Conservation (phyloP, 75 land plant species). For the Chamaecyparis obtusa region DNA sequence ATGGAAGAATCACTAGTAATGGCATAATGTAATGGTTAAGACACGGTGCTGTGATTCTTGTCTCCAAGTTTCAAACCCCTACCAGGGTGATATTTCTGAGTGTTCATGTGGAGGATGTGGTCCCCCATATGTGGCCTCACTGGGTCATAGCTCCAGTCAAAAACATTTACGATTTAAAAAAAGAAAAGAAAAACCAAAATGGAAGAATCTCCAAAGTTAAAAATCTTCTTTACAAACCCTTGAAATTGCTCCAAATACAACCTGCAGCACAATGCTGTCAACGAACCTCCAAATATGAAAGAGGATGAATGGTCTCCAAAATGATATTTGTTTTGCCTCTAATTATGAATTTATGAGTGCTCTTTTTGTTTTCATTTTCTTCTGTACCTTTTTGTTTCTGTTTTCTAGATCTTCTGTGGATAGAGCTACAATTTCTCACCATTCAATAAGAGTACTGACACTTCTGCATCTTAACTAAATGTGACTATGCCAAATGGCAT, state of each 20-base stretch:
- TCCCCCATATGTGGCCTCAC: too few relatives aligned
- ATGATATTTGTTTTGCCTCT: neutral
- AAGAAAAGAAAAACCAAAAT: too few relatives aligned
- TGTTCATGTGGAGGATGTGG: too few relatives aligned
- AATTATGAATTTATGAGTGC: neutral
- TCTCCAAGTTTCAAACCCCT: too few relatives aligned
- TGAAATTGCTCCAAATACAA: neutral
- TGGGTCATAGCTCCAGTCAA: too few relatives aligned
- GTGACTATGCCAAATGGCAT: neutral
- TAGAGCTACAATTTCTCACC: neutral
- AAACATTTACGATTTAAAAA: too few relatives aligned
- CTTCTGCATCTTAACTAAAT: too few relatives aligned
- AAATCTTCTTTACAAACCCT: neutral
- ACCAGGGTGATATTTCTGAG: too few relatives aligned
- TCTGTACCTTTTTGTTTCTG: neutral
- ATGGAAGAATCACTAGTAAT: too few relatives aligned
- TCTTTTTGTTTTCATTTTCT: neutral
- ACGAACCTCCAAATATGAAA: neutral
- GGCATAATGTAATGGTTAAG: too few relatives aligned
- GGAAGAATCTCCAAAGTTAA: neutral
- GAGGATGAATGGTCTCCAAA: neutral
- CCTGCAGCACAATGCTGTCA: neutral
- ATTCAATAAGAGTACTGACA: neutral
- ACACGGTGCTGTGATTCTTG: too few relatives aligned
- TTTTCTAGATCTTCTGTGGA: neutral